Conservation (phyloP, 345 rosid genomes). For the Alliaria petiolata region DNA sequence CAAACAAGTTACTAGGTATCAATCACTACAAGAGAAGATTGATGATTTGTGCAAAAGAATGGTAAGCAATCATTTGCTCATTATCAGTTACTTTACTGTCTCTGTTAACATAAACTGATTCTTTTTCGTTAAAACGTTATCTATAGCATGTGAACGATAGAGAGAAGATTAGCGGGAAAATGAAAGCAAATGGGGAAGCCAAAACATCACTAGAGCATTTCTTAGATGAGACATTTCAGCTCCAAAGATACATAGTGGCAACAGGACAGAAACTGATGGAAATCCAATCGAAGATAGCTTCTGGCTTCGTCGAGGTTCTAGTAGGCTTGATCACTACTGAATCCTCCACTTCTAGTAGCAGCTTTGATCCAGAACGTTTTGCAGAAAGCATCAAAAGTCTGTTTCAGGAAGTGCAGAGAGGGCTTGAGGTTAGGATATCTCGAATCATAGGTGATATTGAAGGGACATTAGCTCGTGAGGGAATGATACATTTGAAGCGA, state of each 20-base stretch:
- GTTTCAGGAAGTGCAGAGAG: constrained; percentile 81
- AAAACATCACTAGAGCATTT: not conserved
- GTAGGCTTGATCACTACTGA: constrained; percentile 41
- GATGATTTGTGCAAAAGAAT: constrained; percentile 86
- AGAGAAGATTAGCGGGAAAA: not conserved
- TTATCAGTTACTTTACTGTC: not conserved
- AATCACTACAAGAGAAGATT: constrained; percentile 79
- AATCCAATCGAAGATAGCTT: constrained; percentile 62
- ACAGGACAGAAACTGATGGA: constrained; percentile 82
- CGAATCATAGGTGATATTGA: constrained; percentile 83
- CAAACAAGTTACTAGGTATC: constrained; percentile 77
- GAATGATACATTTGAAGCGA: constrained; percentile 59
- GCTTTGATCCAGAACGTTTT: constrained; percentile 64
- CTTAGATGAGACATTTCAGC: constrained; percentile 2
- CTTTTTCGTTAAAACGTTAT: constrained; percentile 4
- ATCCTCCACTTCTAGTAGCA: constrained; percentile 23
- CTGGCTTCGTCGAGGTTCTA: constrained; percentile 46
- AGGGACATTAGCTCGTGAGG: constrained; percentile 86
- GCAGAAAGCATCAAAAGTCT: constrained; percentile 55
- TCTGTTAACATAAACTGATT: constrained; percentile 15
- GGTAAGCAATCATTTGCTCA: constrained; percentile 44
- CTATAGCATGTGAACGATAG: not conserved
- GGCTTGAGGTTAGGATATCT: constrained; percentile 86
- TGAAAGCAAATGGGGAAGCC: constrained; percentile 38
- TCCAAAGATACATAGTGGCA: constrained; percentile 54